Conservation (phyloP, 139 green algal genomes). For the Raphidocelis subcapitata region DNA sequence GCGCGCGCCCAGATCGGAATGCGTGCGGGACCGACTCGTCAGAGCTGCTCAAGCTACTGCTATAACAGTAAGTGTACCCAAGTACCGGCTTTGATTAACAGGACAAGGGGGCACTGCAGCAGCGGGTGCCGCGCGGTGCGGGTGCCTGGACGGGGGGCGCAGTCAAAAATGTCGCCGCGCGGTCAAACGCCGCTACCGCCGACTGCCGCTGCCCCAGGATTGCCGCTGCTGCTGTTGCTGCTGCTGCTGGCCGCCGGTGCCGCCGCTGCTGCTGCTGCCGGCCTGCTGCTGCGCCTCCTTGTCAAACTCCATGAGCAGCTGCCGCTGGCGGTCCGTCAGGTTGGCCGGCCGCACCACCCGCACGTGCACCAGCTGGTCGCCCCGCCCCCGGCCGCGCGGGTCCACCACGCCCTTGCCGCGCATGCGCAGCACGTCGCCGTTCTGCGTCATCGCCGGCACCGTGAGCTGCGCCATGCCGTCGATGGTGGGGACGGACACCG, state of each 20-base stretch:
- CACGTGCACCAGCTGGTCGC: slow-evolving; percentile 64
- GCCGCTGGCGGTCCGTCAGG: slow-evolving; percentile 36
- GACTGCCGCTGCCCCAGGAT: no score
- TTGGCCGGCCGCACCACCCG: slow-evolving; percentile 32
- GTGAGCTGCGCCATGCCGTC: slow-evolving; percentile 50
- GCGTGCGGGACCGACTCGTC: no score
- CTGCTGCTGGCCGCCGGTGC: background rate
- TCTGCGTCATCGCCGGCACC: slow-evolving; percentile 52
- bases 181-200: no score
- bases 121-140: no score
- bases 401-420: slow-evolving; percentile 53
- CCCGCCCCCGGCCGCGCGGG: slow-evolving; percentile 24
- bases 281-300: slow-evolving; percentile 5
- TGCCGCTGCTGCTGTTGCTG: background rate
- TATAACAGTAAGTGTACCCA: no score
- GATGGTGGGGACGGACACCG: slow-evolving; percentile 59
- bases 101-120: no score
- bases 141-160: no score
- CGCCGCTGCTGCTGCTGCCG: slow-evolving; percentile 1
- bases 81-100: no score
- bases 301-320: slow-evolving; percentile 39
- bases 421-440: slow-evolving; percentile 58
- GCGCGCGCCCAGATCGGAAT: no score
- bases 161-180: no score
- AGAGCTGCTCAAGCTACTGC: no score